phyloP scores from a whole-genome alignment of 140 eudicot genomes.

The Oenanthe javanica region DNA sequence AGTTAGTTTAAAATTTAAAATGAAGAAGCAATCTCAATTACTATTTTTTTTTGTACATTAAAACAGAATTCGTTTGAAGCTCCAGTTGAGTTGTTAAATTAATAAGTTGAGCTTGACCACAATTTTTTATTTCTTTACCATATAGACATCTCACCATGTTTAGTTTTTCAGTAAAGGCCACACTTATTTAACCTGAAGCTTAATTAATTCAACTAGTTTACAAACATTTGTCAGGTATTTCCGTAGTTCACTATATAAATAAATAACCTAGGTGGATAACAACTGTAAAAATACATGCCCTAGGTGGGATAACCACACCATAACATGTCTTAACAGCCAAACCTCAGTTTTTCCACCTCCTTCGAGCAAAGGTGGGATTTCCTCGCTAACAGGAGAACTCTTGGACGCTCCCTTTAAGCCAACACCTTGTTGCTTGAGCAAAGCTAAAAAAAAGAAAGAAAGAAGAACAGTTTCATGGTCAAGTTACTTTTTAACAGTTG shows the following conservation, averaged over 20 bases:
- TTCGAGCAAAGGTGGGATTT: conserved; percentile 86
- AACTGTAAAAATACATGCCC: neutral
- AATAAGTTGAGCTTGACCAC: neutral
- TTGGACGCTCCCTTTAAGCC: conserved; percentile 59
- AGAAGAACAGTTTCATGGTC: conserved; percentile 7
- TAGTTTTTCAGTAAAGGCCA: neutral
- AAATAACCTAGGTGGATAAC: neutral
- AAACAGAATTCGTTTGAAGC: neutral
- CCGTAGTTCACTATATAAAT: neutral
- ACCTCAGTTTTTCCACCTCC: conserved; percentile 88
- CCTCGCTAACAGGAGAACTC: conserved; percentile 71
- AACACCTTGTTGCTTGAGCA: conserved; percentile 95
- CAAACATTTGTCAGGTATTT: neutral
- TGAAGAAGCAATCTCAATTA: neutral
- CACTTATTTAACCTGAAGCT: neutral
- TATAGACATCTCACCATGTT: neutral
- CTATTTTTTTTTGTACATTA: neutral
- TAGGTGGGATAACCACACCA: neutral
- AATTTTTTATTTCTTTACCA: neutral
- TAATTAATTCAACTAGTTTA: neutral
- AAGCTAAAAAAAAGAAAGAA: conserved; percentile 38
- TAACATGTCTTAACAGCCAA: conserved; percentile 9
- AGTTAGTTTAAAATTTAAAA: neutral
- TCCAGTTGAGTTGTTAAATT: neutral
- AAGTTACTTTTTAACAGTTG: neutral